Percentiles rank a stretch among this genome's conserved stretches.
Evolutionary conservation across 345 rosid species (phyloP).

Genomic region (Rubroshorea leprosula): DNA sequence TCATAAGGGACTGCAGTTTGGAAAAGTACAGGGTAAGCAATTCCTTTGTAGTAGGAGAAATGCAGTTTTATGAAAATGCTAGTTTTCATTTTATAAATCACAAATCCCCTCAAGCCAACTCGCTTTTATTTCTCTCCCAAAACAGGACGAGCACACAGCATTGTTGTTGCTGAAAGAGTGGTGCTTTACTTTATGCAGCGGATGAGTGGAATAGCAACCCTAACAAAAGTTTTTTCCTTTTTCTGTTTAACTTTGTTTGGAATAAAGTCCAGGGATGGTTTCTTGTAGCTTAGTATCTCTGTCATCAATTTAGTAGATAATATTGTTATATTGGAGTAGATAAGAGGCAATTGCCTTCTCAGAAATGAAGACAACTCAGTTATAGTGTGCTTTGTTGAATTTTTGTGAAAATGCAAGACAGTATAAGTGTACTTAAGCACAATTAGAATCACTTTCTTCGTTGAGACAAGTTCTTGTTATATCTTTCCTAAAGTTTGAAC

Average conservation of each 20-base stretch:
- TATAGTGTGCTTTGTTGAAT: too few relatives aligned
- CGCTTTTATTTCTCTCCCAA: neutral
- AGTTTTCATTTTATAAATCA: neutral
- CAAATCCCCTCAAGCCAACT: too few relatives aligned
- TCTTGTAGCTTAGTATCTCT: neutral
- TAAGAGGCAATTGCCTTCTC: neutral
- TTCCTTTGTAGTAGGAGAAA: neutral
- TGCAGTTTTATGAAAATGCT: neutral
- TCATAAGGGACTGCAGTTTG: constrained; percentile 79
- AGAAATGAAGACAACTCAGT: neutral
- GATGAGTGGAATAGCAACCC: constrained; percentile 97
- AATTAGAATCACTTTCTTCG: too few relatives aligned
- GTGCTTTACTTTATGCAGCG: constrained; percentile 93
- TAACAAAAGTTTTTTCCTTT: constrained; percentile 58
- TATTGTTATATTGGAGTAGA: neutral
- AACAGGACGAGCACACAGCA: constrained; percentile 72
- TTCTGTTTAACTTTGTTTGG: constrained; percentile 6
- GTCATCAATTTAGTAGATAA: neutral
- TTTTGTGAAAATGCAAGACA: too few relatives aligned
- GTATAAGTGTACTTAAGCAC: too few relatives aligned
- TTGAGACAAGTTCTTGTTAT: too few relatives aligned
- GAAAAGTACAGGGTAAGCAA: constrained; percentile 66
- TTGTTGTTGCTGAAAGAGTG: constrained; percentile 88
- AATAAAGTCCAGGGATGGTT: constrained; percentile 2
- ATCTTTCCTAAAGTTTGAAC: neutral